Evolutionary conservation across 2,329 filamentous ascomycete genomes (phyloP).

Genomic region (Fusarium floridanum): DNA sequence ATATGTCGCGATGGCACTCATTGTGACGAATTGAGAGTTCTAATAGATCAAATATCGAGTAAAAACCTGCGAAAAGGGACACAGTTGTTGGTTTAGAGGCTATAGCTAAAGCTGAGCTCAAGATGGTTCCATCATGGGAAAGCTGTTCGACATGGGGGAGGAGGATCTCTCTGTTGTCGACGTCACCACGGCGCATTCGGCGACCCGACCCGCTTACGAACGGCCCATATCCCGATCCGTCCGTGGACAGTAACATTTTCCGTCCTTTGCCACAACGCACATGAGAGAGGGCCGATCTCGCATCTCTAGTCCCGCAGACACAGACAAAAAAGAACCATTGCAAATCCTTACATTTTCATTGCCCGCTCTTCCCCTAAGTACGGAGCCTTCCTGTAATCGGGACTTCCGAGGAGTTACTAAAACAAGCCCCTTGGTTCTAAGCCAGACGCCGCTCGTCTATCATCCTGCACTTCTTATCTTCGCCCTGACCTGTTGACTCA

Average conservation of each 20-base stretch:
- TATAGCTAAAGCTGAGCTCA: constrained; percentile 7
- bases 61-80: neutral
- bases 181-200: constrained; percentile 23
- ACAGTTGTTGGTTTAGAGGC: neutral
- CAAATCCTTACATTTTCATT: constrained; percentile 52
- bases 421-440: constrained; percentile 12
- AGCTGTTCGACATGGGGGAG: constrained; percentile 2
- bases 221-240: constrained; percentile 1
- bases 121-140: neutral
- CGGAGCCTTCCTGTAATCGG: constrained; percentile 15
- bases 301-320: constrained; percentile 13
- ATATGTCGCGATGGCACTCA: constrained; percentile 60
- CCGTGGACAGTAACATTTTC: neutral
- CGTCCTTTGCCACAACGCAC: constrained; percentile 16
- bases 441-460: neutral
- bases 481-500: neutral
- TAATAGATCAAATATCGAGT: neutral
- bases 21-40: constrained; percentile 1
- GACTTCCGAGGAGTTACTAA: constrained; percentile 42
- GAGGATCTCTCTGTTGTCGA: no score
- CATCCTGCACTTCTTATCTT: constrained; percentile 16
- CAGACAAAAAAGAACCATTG: constrained; percentile 42
- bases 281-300: constrained; percentile 38
- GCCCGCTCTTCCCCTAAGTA: constrained; percentile 28
- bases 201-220: neutral